Evolutionary conservation across 805 yeast genomes (phyloP).

Genomic region (Dipodascopsis uninucleata): DNA sequence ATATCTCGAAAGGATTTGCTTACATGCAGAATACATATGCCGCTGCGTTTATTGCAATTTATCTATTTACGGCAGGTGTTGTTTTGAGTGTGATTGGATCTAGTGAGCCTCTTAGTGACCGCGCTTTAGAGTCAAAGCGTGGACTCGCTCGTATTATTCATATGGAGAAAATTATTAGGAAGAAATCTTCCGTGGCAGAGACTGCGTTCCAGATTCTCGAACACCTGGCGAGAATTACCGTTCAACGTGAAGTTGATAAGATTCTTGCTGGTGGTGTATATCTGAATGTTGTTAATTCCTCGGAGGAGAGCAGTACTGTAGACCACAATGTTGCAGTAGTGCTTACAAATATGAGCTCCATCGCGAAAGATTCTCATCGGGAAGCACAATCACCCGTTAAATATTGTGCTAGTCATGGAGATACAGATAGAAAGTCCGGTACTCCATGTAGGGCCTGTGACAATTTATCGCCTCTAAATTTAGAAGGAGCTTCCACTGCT

Average conservation of each 20-base stretch:
- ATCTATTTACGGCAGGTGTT: slow-evolving; percentile 23
- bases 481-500: no score
- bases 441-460: no score
- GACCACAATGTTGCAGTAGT: no score
- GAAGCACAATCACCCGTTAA: no score
- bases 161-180: slow-evolving; percentile 14
- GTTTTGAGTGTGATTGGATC: slow-evolving; percentile 17
- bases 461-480: no score
- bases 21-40: slow-evolving; percentile 14
- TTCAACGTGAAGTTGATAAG: slow-evolving; percentile 22
- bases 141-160: slow-evolving; percentile 20
- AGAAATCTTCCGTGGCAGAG: slow-evolving; percentile 3
- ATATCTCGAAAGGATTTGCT: slow-evolving; percentile 8
- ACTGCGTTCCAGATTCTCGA: slow-evolving; percentile 15
- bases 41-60: slow-evolving; percentile 15
- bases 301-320: no score
- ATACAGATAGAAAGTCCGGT: no score
- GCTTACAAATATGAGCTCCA: no score
- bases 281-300: no score
- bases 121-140: slow-evolving; percentile 21
- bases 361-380: no score
- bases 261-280: slow-evolving; percentile 19
- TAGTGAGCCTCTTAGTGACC: slow-evolving; percentile 21
- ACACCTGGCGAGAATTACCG: slow-evolving; percentile 21
- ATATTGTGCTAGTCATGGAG: no score